A percentile compares a stretch with the other conserved stretches of the same genome.
Conservation (phyloP, 2,329 filamentous ascomycete genomes). For the Xylaria polymorpha region DNA sequence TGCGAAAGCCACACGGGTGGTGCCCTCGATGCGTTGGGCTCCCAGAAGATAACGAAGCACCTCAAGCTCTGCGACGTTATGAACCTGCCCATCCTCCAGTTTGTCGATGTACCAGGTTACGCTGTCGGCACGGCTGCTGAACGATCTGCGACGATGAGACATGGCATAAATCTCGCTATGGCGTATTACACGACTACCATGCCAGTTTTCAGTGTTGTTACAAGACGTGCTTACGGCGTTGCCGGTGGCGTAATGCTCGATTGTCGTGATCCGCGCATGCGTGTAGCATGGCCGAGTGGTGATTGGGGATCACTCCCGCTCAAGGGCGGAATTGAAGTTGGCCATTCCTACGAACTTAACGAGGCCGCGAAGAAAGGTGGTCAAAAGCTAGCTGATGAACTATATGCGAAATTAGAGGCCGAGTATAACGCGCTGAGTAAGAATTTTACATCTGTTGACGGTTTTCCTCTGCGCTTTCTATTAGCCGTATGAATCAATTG, state of each 20-base stretch:
- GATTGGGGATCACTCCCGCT: constrained; percentile 39
- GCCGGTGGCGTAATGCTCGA: constrained; percentile 36
- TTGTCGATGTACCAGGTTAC: constrained; percentile 37
- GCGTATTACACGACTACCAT: constrained; percentile 37
- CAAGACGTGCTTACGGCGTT: constrained; percentile 35
- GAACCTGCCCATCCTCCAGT: constrained; percentile 36
- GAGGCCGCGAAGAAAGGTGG: constrained; percentile 33
- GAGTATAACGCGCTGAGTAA: constrained; percentile 33
- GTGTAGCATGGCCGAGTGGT: constrained; percentile 38
- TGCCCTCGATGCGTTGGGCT: constrained; percentile 34
- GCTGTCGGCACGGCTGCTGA: constrained; percentile 36
- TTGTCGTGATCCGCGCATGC: constrained; percentile 37
- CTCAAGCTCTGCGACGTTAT: constrained; percentile 37
- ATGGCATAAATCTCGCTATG: constrained; percentile 37
- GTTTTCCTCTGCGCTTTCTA: background rate
- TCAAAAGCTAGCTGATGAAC: constrained; percentile 27
- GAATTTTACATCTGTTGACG: background rate
- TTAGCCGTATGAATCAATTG: background rate
- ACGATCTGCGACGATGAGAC: constrained; percentile 36
- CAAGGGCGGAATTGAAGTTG: constrained; percentile 36
- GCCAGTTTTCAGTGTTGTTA: constrained; percentile 36
- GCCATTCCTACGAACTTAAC: constrained; percentile 34
- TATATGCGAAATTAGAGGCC: constrained; percentile 33
- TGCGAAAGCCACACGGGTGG: constrained; percentile 38
- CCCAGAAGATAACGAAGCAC: constrained; percentile 37